phyloP scores from a whole-genome alignment of 257 asterid genomes.

The Solanum chiquidenum region DNA sequence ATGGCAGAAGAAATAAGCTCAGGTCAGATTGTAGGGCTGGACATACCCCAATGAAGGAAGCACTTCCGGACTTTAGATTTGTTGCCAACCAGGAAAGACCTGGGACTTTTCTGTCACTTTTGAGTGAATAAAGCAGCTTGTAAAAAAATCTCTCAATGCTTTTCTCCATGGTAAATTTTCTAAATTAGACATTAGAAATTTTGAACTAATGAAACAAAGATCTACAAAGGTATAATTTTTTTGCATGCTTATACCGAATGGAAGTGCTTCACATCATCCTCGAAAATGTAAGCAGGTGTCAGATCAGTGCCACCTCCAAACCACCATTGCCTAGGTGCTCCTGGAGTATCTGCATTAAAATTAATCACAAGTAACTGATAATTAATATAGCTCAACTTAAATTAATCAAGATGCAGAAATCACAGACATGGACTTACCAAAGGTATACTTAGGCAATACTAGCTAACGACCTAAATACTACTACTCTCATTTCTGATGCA shows the following conservation, averaged over 20 bases:
- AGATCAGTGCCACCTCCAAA: constrained; percentile 98
- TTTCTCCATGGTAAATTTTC: background rate
- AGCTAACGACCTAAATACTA: background rate
- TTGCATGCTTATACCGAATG: constrained; percentile 53
- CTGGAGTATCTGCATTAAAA: constrained; percentile 64
- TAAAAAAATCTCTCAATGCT: background rate
- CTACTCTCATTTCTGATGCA: background rate
- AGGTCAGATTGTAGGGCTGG: background rate
- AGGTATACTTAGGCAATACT: background rate
- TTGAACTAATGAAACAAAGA: background rate
- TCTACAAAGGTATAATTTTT: background rate
- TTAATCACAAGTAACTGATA: constrained; percentile 5
- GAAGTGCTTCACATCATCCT: constrained; percentile 92
- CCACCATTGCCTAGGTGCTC: constrained; percentile 98
- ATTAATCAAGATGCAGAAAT: background rate
- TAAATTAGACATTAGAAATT: background rate
- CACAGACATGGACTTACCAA: background rate
- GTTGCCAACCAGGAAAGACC: background rate
- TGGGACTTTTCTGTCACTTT: background rate
- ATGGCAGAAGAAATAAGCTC: background rate
- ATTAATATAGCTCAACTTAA: background rate
- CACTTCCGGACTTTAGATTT: background rate
- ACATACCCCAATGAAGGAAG: background rate
- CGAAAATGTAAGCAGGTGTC: constrained; percentile 93
- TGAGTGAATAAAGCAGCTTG: background rate